Conservation (phyloP, 306 rosid genomes). For the Ammopiptanthus mongolicus region DNA sequence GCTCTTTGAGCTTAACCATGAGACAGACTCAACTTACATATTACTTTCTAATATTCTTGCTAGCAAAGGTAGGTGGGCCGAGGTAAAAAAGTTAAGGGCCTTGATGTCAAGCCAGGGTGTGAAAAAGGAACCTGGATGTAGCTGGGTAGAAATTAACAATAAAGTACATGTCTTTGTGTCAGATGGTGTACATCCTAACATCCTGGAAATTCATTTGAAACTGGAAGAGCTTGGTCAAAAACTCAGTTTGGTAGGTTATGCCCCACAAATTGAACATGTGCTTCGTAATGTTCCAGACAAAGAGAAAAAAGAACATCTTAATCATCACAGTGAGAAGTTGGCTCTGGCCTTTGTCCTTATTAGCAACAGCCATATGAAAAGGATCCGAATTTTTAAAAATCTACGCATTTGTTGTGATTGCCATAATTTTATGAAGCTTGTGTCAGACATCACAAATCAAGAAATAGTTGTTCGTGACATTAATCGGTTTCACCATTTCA, state of each 20-base stretch:
- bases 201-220: constrained; percentile 19
- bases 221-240: constrained; percentile 30
- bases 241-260: constrained; percentile 28
- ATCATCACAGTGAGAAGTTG: constrained; percentile 38
- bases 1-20: constrained; percentile 32
- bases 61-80: constrained; percentile 32
- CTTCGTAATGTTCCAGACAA: constrained; percentile 24
- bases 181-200: constrained; percentile 26
- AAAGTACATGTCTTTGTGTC: constrained; percentile 27
- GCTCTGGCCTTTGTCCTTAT: constrained; percentile 36
- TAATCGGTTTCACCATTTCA: constrained; percentile 35
- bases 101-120: constrained; percentile 33
- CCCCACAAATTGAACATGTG: constrained; percentile 23
- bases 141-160: constrained; percentile 35
- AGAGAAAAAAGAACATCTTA: constrained; percentile 31
- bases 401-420: constrained; percentile 37
- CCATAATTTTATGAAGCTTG: constrained; percentile 35
- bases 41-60: constrained; percentile 39
- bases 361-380: constrained; percentile 11
- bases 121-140: constrained; percentile 44
- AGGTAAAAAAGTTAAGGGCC: constrained; percentile 24
- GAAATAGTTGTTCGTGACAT: constrained; percentile 36
- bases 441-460: constrained; percentile 20
- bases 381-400: constrained; percentile 31
- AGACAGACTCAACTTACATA: constrained; percentile 31